phyloP scores from a whole-genome alignment of 2,329 filamentous ascomycete genomes.

The Ciborinia camelliae region DNA sequence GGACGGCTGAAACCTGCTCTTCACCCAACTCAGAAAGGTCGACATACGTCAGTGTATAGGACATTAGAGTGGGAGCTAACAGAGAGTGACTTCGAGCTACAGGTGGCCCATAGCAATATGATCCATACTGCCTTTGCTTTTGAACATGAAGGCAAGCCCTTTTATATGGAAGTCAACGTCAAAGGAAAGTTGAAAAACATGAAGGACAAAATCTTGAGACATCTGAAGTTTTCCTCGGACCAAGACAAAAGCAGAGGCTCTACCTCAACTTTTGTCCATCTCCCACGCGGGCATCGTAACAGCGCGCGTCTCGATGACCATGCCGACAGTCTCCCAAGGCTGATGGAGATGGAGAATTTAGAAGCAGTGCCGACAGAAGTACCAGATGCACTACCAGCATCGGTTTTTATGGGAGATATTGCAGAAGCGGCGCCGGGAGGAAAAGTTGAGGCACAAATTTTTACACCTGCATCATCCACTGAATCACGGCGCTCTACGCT shows the following conservation, averaged over 20 bases:
- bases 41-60: not conserved
- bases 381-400: not conserved
- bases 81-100: not conserved
- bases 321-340: not conserved
- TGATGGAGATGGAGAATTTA: constrained; percentile 1
- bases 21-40: not conserved
- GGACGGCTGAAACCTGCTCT: not conserved
- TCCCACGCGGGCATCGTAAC: not conserved
- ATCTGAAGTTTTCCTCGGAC: not conserved
- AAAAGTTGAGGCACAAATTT: not conserved
- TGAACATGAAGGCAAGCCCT: not conserved
- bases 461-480: not conserved
- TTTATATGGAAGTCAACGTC: not conserved
- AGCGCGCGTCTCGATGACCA: not conserved
- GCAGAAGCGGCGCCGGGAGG: not conserved
- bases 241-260: not conserved
- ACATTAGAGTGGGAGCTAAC: not conserved
- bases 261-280: not conserved
- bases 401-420: not conserved
- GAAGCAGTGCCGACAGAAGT: not conserved
- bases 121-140: constrained; percentile 7
- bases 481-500: not conserved
- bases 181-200: not conserved
- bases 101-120: not conserved
- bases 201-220: not conserved